phyloP scores from a whole-genome alignment of 2,329 filamentous ascomycete genomes.

The Colletotrichum tabaci region DNA sequence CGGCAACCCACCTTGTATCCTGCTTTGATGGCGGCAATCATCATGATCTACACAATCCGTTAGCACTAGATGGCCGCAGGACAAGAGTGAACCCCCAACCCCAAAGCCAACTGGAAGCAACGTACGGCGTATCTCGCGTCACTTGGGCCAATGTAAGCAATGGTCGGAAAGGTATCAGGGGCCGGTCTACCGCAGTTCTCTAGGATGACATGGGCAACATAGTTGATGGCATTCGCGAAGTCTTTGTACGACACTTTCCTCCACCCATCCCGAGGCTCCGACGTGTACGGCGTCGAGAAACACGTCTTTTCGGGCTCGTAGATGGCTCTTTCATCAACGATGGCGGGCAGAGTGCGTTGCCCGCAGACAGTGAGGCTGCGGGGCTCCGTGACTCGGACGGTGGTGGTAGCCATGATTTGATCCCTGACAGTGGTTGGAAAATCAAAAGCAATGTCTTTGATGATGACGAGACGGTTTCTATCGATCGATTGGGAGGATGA shows the following conservation, averaged over 20 bases:
- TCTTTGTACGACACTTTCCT: conserved; percentile 53
- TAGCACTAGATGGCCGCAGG: neutral
- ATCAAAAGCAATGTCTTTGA: neutral
- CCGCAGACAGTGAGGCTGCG: neutral
- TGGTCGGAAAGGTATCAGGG: conserved; percentile 52
- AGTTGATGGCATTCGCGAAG: conserved; percentile 58
- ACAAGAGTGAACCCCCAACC: no score
- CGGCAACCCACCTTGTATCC: conserved; percentile 46
- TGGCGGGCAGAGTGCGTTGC: conserved; percentile 52
- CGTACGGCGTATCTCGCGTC: conserved; percentile 54
- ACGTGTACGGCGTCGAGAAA: conserved; percentile 52
- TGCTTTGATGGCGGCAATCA: conserved; percentile 56
- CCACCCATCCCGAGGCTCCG: conserved; percentile 58
- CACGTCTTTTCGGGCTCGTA: conserved; percentile 52
- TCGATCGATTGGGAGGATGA: no score
- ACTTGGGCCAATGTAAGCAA: conserved; percentile 63
- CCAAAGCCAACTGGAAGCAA: conserved; percentile 12
- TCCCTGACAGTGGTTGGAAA: neutral
- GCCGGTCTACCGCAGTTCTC: conserved; percentile 47
- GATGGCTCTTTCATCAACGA: conserved; percentile 56
- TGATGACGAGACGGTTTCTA: neutral
- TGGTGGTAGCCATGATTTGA: conserved; percentile 25
- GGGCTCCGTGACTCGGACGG: conserved; percentile 13
- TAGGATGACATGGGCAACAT: conserved; percentile 53
- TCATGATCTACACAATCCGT: conserved; percentile 44